Evolutionary conservation across 148 eudicot species (phyloP).

Genomic region (Fagopyrum tataricum): DNA sequence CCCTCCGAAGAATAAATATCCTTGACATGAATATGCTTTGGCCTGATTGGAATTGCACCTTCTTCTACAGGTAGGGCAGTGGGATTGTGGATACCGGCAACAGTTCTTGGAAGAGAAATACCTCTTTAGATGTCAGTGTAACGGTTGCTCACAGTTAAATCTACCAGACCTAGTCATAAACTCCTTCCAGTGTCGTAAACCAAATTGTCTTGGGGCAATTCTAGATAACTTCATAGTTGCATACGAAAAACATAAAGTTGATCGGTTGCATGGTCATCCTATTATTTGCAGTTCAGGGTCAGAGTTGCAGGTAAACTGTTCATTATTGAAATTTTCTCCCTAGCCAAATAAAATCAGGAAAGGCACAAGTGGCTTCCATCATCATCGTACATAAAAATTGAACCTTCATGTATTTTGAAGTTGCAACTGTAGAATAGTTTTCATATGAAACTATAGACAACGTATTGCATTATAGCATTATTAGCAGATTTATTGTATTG

Average conservation of each 20-base stretch:
- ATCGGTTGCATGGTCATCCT: conserved; percentile 18
- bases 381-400: not conserved
- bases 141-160: conserved; percentile 56
- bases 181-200: conserved; percentile 57
- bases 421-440: not conserved
- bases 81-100: conserved; percentile 46
- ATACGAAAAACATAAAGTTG: conserved; percentile 41
- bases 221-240: conserved; percentile 35
- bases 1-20: not conserved
- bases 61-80: conserved; percentile 69
- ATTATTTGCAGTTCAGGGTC: conserved; percentile 17
- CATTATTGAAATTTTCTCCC: not conserved
- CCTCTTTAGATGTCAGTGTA: conserved; percentile 69
- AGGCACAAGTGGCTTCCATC: not conserved
- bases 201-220: conserved; percentile 68
- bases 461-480: not conserved
- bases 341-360: not conserved
- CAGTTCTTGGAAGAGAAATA: conserved; percentile 51
- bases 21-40: not conserved
- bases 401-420: not conserved
- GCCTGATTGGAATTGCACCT: not conserved
- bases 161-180: conserved; percentile 64
- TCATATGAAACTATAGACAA: not conserved
- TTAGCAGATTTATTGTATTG: not conserved
- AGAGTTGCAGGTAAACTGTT: conserved; percentile 18